phyloP scores from a whole-genome alignment of 73 alveolate species.

The Effrenium voratum region DNA sequence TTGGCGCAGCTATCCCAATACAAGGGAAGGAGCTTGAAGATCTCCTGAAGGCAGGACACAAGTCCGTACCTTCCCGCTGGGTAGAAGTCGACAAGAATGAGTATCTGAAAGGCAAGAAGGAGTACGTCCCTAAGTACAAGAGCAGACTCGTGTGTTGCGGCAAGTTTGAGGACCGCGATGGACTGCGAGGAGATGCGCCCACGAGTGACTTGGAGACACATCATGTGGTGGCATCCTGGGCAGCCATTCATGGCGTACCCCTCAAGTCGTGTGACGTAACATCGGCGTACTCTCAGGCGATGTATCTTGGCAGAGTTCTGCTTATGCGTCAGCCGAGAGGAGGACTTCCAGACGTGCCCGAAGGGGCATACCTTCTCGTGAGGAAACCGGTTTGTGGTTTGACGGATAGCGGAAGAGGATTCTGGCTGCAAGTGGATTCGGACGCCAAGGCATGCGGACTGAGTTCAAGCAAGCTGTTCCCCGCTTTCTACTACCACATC shows the following conservation, averaged over 20 bases:
- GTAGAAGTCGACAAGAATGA: not conserved
- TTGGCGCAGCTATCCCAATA: not conserved
- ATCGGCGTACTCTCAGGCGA: not conserved
- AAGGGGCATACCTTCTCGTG: not conserved
- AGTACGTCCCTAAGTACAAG: not conserved
- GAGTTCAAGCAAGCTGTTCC: not conserved
- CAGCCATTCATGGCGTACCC: not conserved
- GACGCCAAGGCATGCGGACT: not conserved
- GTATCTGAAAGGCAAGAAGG: not conserved
- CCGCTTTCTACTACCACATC: not conserved
- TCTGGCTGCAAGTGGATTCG: not conserved
- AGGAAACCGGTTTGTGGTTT: not conserved
- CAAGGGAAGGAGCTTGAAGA: not conserved
- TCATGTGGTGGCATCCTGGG: not conserved
- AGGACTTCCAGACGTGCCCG: not conserved
- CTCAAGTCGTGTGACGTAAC: not conserved
- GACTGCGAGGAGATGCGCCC: not conserved
- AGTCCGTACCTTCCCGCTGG: not conserved
- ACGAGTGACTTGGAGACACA: not conserved
- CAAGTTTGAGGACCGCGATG: not conserved
- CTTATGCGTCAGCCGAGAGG: not conserved
- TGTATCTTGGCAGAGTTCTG: not conserved
- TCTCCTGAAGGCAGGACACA: not conserved
- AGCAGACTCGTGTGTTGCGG: not conserved
- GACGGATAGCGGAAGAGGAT: not conserved